These are phyloP conservation scores for Chamaecyparis obtusa DNA, from an alignment of 75 land plant species.

Conservation along the genomic window DNA sequence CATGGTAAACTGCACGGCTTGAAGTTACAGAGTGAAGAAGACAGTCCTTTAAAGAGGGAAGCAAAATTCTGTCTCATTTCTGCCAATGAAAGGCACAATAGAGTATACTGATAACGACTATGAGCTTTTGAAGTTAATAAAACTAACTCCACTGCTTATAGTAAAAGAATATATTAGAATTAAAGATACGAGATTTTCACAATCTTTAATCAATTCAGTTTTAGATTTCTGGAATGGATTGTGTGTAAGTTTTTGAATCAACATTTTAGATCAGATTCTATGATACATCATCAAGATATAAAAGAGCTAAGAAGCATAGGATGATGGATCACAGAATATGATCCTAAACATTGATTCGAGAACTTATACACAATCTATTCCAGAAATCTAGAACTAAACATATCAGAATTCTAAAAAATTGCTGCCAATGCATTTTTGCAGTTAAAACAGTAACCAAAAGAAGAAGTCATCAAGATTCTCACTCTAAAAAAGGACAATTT, in stretches of 20 bases:
- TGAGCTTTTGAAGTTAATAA: slow-evolving; percentile 72
- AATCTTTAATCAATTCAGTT: no score
- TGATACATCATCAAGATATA: no score
- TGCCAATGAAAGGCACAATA: slow-evolving; percentile 46
- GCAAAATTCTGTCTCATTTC: slow-evolving; percentile 75
- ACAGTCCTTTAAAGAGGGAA: slow-evolving; percentile 69
- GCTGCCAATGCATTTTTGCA: neutral
- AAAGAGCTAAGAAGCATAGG: no score
- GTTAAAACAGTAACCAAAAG: neutral
- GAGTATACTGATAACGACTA: slow-evolving; percentile 62
- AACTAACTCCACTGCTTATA: neutral
- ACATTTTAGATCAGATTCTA: no score
- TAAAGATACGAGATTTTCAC: no score
- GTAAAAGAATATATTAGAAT: neutral
- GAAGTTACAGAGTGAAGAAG: slow-evolving; percentile 29
- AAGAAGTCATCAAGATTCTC: neutral
- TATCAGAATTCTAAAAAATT: neutral
- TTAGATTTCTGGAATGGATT: no score
- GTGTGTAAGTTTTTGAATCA: no score
- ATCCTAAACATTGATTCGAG: no score
- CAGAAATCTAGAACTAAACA: no score
- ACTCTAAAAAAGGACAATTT: slow-evolving; percentile 68
- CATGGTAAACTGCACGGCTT: slow-evolving; percentile 57
- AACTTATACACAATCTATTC: no score
- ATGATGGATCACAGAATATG: no score